Conservation (phyloP, 768 basidiomycete species). For the Termitomyces sp. region DNA sequence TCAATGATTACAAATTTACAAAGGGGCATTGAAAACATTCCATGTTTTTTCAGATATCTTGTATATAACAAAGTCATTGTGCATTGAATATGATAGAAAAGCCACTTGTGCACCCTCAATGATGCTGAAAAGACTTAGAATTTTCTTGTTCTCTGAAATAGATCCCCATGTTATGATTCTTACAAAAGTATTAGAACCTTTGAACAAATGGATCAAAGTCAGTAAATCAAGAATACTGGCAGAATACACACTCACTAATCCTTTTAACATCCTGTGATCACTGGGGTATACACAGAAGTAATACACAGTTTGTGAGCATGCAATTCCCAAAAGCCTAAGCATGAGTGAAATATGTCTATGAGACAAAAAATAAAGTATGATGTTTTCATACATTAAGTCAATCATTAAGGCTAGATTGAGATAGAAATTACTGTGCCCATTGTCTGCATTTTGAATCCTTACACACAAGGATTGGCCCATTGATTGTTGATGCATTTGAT, state of each 20-base stretch:
- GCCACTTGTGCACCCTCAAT: not conserved
- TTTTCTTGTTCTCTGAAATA: not conserved
- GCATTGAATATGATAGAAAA: not conserved
- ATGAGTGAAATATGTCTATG: too few species aligned
- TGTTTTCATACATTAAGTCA: not conserved
- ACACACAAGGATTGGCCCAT: not conserved
- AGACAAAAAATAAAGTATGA: not conserved
- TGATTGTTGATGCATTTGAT: not conserved
- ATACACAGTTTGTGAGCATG: not conserved
- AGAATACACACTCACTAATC: not conserved
- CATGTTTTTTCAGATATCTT: not conserved
- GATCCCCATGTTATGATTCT: not conserved
- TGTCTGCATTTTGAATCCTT: not conserved
- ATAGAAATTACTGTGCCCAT: not conserved
- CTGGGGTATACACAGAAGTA: not conserved
- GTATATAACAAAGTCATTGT: not conserved
- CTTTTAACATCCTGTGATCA: not conserved
- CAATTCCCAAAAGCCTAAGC: not conserved
- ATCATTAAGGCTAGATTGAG: not conserved
- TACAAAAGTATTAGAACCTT: not conserved
- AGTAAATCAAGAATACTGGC: not conserved
- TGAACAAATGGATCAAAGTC: not conserved
- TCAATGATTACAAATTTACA: not conserved
- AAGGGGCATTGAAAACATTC: not conserved
- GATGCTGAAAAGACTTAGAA: not conserved